Conservation (phyloP, 1,284 basidiomycete genomes). For the Phylloboletellus chloephorus region DNA sequence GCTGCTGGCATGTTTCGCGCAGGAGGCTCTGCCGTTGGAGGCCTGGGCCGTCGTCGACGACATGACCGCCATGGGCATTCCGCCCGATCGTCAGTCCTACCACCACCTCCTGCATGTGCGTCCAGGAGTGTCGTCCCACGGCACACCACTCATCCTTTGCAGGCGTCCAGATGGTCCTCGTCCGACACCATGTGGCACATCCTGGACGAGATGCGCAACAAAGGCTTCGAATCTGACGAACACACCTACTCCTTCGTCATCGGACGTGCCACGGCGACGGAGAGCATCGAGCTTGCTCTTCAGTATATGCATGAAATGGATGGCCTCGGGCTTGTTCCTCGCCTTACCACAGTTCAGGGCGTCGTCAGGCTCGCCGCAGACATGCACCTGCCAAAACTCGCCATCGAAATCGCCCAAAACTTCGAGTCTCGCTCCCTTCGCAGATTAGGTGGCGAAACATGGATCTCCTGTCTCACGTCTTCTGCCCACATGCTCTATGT, state of each 20-base stretch:
- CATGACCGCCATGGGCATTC: constrained; percentile 54
- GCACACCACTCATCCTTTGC: constrained; percentile 21
- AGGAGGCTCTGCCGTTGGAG: constrained; percentile 40
- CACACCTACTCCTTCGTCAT: constrained; percentile 53
- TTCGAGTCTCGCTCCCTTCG: constrained; percentile 55
- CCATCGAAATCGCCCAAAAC: constrained; percentile 56
- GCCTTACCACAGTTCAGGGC: constrained; percentile 42
- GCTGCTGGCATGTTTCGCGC: constrained; percentile 46
- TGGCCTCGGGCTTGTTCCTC: constrained; percentile 41
- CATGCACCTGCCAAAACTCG: constrained; percentile 53
- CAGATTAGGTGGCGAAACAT: constrained; percentile 47
- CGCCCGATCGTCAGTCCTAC: constrained; percentile 55
- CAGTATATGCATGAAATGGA: constrained; percentile 52
- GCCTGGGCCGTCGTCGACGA: constrained; percentile 72
- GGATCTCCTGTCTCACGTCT: constrained; percentile 55
- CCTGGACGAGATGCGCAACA: constrained; percentile 44
- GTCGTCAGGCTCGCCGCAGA: constrained; percentile 48
- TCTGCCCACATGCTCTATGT: constrained; percentile 61
- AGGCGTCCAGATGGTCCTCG: constrained; percentile 33
- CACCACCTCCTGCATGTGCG: constrained; percentile 60
- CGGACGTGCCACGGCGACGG: constrained; percentile 38
- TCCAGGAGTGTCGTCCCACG: constrained; percentile 1
- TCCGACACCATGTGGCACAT: constrained; percentile 30
- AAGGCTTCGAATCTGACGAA: constrained; percentile 44
- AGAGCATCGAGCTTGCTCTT: constrained; percentile 61